These are phyloP conservation scores for Canavalia gladiata DNA, from an alignment of 306 rosid genomes.

Conservation along the genomic window DNA sequence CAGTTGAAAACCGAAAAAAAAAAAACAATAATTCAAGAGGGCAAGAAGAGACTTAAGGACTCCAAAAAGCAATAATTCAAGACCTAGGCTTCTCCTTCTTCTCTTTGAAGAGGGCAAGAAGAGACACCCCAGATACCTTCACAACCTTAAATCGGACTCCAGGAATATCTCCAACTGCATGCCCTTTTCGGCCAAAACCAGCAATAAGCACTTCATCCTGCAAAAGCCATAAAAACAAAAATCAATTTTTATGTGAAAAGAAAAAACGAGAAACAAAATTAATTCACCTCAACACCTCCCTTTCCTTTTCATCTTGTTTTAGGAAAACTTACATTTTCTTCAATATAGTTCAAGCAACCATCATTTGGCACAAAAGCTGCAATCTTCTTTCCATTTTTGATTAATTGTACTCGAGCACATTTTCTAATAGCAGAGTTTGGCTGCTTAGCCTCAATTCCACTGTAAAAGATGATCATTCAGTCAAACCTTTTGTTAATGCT, in stretches of 20 bases:
- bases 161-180: conserved; percentile 77
- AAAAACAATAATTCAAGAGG: neutral
- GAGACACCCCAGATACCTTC: conserved; percentile 75
- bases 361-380: conserved; percentile 78
- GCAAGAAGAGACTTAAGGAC: neutral
- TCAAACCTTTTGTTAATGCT: conserved; percentile 4
- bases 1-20: conserved; percentile 12
- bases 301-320: conserved; percentile 2
- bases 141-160: conserved; percentile 78
- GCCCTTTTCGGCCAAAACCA: conserved; percentile 73
- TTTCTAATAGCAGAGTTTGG: conserved; percentile 80
- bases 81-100: conserved; percentile 80
- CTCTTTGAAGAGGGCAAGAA: conserved; percentile 72
- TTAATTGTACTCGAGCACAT: conserved; percentile 74
- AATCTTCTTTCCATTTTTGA: conserved; percentile 76
- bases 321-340: conserved; percentile 64
- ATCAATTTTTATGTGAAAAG: neutral
- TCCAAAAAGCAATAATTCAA: conserved; percentile 35
- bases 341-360: conserved; percentile 73
- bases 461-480: conserved; percentile 39
- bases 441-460: conserved; percentile 79
- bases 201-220: conserved; percentile 82
- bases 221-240: conserved; percentile 12
- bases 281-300: neutral
- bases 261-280: neutral